Evolutionary conservation across 2,329 filamentous ascomycete species (phyloP).

Genomic region (Trichoderma guizhouense): DNA sequence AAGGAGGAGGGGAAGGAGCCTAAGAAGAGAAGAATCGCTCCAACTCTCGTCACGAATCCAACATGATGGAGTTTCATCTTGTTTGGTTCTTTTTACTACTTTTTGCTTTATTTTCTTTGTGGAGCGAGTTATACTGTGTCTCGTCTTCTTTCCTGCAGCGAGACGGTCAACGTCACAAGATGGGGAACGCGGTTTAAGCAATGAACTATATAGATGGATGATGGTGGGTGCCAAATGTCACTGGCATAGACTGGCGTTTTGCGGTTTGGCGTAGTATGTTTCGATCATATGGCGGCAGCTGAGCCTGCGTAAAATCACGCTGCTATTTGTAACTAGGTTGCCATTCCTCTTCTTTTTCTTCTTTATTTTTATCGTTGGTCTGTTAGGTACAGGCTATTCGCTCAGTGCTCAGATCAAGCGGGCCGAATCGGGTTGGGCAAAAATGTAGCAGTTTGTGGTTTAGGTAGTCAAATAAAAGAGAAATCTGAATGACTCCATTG

Average conservation of each 20-base stretch:
- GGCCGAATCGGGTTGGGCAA: not conserved
- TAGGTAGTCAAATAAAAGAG: not conserved
- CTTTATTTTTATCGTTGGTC: not conserved
- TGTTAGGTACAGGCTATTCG: not conserved
- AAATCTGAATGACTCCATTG: not conserved
- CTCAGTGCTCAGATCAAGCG: not conserved
- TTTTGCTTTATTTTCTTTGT: not conserved
- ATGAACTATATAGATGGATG: conserved; percentile 10
- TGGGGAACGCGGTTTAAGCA: not conserved
- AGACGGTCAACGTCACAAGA: not conserved
- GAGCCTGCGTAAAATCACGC: not conserved
- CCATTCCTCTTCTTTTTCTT: not conserved
- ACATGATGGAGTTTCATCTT: not conserved
- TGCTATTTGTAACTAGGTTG: not conserved
- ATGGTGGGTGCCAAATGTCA: conserved; percentile 23
- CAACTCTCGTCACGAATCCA: conserved; percentile 49
- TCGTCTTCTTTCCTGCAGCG: not conserved
- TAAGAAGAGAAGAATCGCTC: conserved; percentile 69
- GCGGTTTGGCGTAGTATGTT: conserved; percentile 19
- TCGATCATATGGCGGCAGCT: not conserved
- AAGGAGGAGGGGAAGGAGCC: conserved; percentile 52
- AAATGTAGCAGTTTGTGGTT: not conserved
- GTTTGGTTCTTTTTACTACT: not conserved
- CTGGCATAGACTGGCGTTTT: conserved; percentile 33
- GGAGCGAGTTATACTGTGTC: not conserved